Evolutionary conservation across 139 green algal genomes (phyloP), one percentile per base, ranked within the genome.

Genomic region (Chlamydomonas incerta): DNA sequence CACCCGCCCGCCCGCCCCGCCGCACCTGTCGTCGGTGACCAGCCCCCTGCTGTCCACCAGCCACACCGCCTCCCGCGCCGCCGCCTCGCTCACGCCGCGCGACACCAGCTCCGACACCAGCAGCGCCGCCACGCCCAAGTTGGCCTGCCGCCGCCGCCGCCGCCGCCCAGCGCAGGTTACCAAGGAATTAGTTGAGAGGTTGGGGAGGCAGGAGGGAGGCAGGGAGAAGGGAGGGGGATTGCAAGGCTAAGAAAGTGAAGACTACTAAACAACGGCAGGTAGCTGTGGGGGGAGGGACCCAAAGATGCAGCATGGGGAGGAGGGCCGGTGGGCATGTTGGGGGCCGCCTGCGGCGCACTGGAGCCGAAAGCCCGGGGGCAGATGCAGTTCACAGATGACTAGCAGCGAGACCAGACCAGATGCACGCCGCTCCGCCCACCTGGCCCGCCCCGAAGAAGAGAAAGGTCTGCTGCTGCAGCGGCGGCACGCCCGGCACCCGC

Each of bases 361-460:
- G n/a, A n/a, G n/a, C n/a, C n/a, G n/a, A n/a, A n/a, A n/a, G n/a
- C n/a, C n/a, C n/a, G n/a, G n/a, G n/a, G n/a, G n/a, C n/a, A n/a
- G n/a, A n/a, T n/a, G n/a, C n/a, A n/a, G n/a, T n/a, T n/a, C n/a
- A n/a, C n/a, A n/a, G n/a, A n/a, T n/a, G n/a, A n/a, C n/a, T n/a
- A n/a, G n/a, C n/a, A n/a, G n/a, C n/a, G n/a, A n/a, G n/a, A n/a
- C n/a, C n/a, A n/a, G n/a, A n/a, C n/a, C n/a, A n/a, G n/a, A n/a
- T n/a, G n/a, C n/a, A n/a, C n/a, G n/a, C n/a, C n/a, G n/a, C n/a
- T 8, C 8, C 41, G 41, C 60, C 2, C 37, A 86, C 88, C 87
- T 95, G 91, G 4, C 93, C 93, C 9, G 92, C 93, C 3, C 93
- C 93, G 74, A 92, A 91, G 74, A 96, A 94, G 50, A 96, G 87